A percentile compares a stretch with the other conserved stretches of the same genome.
Conservation (phyloP, 2,329 filamentous ascomycete species). For the Tothia fuscella region DNA sequence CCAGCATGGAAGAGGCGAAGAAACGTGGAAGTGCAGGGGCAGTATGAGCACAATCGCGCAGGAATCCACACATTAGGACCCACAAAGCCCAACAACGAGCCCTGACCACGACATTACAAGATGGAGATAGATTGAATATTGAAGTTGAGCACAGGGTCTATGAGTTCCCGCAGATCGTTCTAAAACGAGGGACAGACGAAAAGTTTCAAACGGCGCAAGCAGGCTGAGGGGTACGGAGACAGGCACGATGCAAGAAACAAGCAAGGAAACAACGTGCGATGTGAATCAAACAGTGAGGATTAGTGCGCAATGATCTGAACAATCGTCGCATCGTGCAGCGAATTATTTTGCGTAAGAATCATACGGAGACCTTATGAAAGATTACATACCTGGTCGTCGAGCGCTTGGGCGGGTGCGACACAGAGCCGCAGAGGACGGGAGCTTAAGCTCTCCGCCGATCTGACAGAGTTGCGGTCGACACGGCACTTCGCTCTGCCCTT, state of each 20-base stretch:
- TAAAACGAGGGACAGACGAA: constrained; percentile 3
- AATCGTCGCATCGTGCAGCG: too few relatives aligned
- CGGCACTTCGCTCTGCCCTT: neutral
- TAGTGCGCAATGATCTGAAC: too few relatives aligned
- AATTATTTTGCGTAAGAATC: too few relatives aligned
- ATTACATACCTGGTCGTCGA: too few relatives aligned
- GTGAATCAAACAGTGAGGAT: neutral
- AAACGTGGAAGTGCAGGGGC: constrained; percentile 3
- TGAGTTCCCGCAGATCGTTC: neutral
- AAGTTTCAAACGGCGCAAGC: constrained; percentile 4
- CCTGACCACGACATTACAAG: constrained; percentile 4
- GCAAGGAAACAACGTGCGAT: neutral
- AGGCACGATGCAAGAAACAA: neutral
- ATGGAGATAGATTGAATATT: constrained; percentile 6
- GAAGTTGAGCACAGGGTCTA: neutral
- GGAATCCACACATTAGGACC: constrained; percentile 2
- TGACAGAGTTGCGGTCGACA: neutral
- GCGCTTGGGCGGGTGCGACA: too few relatives aligned
- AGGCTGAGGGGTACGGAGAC: neutral
- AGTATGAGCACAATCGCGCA: too few relatives aligned
- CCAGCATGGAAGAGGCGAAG: neutral
- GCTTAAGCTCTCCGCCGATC: neutral
- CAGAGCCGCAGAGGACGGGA: too few relatives aligned
- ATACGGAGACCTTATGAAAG: too few relatives aligned
- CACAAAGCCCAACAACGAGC: neutral